Evolutionary conservation across 148 eudicot genomes (phyloP).

Genomic region (Fagopyrum tataricum): DNA sequence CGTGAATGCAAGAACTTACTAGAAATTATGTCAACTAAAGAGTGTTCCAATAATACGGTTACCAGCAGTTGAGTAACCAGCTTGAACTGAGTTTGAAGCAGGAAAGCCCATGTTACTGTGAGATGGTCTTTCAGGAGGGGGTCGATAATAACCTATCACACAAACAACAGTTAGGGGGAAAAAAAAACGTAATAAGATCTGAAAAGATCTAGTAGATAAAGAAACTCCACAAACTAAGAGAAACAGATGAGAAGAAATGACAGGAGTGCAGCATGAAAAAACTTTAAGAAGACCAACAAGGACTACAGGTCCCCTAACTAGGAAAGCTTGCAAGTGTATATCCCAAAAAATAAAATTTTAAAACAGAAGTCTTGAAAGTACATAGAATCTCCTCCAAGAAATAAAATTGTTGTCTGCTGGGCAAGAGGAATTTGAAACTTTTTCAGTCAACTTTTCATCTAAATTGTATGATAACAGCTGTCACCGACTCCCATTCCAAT

Average conservation of each 20-base stretch:
- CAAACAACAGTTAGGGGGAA: constrained; percentile 4
- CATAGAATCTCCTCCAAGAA: neutral
- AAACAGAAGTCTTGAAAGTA: neutral
- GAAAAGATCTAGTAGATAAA: neutral
- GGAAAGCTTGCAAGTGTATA: neutral
- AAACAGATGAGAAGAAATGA: neutral
- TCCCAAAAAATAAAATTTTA: no score
- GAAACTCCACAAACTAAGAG: neutral
- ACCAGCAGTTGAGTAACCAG: constrained; percentile 51
- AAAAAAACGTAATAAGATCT: neutral
- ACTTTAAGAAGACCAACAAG: neutral
- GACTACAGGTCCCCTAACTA: neutral
- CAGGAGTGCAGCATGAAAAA: neutral
- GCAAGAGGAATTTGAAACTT: neutral
- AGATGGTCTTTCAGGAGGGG: constrained; percentile 43
- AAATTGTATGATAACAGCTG: neutral
- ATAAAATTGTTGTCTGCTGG: neutral
- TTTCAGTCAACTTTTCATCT: neutral
- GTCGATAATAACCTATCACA: constrained; percentile 52
- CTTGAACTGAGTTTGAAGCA: constrained; percentile 30
- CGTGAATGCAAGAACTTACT: neutral
- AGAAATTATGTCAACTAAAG: neutral
- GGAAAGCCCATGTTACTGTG: constrained; percentile 45
- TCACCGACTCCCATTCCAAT: neutral
- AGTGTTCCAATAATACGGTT: neutral